Base-by-base conservation (phyloP, 1,284 basidiomycete species). In the Trichosporon ovoides region DNA sequence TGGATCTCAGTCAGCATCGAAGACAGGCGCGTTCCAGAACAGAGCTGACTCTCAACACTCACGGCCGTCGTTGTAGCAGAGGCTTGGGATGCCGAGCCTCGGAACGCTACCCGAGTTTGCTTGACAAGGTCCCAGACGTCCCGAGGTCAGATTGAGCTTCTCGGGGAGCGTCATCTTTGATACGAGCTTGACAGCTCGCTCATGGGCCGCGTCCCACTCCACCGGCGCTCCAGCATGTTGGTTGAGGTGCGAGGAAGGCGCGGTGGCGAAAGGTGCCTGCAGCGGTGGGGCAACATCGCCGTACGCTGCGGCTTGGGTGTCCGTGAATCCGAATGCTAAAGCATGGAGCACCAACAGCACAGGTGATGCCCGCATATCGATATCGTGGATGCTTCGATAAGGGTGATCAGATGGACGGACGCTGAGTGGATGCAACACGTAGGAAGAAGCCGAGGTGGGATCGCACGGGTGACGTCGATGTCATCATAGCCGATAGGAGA, bases 51-150 rank as follows among this genome's bases (percentile, higher is more conserved):
- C 5, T 4, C 4, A 7, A 4, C 9, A 65, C 73, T 63, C 58
- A 75, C 72, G 85, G 19, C 83, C 82, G 64, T 85, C 84, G 76
- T 84, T 66, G 74, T 76, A 71, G 71, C 88, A 90, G 14, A 89
- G 73, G 10, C 86, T 85, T 3, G 85, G 84, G 34, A 79, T 80
- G 54, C 72, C 71, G 5, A 76, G 77, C 3, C 76, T 64, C 6
- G 73, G 68, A 14, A 79, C 73, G 33, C 73, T 74, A 5, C 83
- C 81, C 10, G 80, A 73, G 66, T 84, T 79, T 60, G 86, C 85
- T 52, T 86, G 84, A 72, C 87, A 88, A n/a, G 81, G 82, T 0
- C 85, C 76, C 16, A 38, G 40, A 10, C 66, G 43, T 14, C 70
- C 72, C 1, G 71, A 69, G 0, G 74, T 76, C 33, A 77, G 49